Evolutionary conservation across 2,329 filamentous ascomycete species (phyloP), one percentile per base, ranked within the genome.

Genomic region (Sclerotinia subarctica): DNA sequence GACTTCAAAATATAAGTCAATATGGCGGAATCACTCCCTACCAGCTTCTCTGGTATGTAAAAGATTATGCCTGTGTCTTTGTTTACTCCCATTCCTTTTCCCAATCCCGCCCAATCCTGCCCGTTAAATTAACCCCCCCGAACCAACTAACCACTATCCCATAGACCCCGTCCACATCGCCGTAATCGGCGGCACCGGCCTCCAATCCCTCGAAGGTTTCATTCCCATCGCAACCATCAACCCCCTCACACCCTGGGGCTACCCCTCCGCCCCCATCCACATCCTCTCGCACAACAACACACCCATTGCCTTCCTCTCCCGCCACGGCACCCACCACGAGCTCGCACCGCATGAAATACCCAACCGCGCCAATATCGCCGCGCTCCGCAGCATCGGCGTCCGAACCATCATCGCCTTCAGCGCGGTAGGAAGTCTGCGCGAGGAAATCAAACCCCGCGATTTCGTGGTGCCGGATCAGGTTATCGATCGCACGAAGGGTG

Each of bases 391-490:
- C 75, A 84, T 99, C 70, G 95, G 95, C 73, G 95, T 98, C 57
- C 89, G 94, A 76, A 91, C 88, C 78, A 87, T 98, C 78, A 92
- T 99, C 77, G 93, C 94, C 72, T 99, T 99, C 83, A 94, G 90
- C 72, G 95, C 95, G 60, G 95, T 99, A 68, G 95, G 95, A 71
- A 94, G 90, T 76, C 83, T 99, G 78, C 92, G 91, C 78, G 95
- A 97, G 82, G 87, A 93, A 77, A 94, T 99, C 79, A 92, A 91
- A 81, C 95, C 95, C 54, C 90, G 95, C 81, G 95, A 99, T 83
- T 99, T 99, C 79, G 92, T 98, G 64, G 86, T 99, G 17, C 95
- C 94, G 0, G 93, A 97, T 81, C 95, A 99, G 83, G 87, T 96
- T 79, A 97, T 98, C 78, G 95, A 99, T 82, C 92, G 94, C 71